Evolutionary conservation across 2,329 filamentous ascomycete genomes (phyloP), one percentile per base, ranked within the genome.

Genomic region (Fonsecaea multimorphosa): DNA sequence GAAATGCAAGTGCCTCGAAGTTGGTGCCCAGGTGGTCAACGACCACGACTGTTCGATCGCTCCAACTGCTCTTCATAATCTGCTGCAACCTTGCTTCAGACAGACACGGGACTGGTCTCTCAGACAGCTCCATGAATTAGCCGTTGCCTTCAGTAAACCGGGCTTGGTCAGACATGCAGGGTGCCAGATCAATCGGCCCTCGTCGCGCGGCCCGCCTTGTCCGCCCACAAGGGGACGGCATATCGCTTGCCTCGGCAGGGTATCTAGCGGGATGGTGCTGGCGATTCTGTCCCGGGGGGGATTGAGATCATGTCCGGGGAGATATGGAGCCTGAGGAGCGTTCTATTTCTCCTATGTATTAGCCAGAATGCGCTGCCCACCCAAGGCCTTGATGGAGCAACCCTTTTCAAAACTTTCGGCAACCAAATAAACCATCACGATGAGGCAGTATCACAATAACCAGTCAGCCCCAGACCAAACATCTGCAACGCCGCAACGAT

Each of bases 401-500:
- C 19, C 8, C 6, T 7, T 32, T 8, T n/a, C 27, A 31, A n/a
- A n/a, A 19, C 14, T 12, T 34, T 40, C 54, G 22, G 16, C 22
- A 32, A 49, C 12, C 40, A 29, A 3, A 36, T 16, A 38, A 3
- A 52, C 19, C 31, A 22, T 9, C 19, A 60, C 14, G 24, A 60
- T 60, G 58, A 52, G 40, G 32, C 58, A 60, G 31, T 44, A 32
- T 14, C 31, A n/a, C 2, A 16, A 9, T 36, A 44, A 19, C 11
- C 44, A 51, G 31, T n/a, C 32, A 11, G 31, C 34, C 27, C 44
- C 44, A 38, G 29, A 31, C 22, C 19, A 60, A 27, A 44, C 27
- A 19, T 60, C 58, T 32, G 49, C 58, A 29, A 55, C 58, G 5
- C 22, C 22, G 16, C 22, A 36, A 16, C 60, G 65, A n/a, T 54